Percentiles rank a stretch among this genome's conserved stretches.
These are phyloP conservation scores for Apiospora arundinis DNA, from an alignment of 2,329 filamentous ascomycete genomes.

Conservation along the genomic window DNA sequence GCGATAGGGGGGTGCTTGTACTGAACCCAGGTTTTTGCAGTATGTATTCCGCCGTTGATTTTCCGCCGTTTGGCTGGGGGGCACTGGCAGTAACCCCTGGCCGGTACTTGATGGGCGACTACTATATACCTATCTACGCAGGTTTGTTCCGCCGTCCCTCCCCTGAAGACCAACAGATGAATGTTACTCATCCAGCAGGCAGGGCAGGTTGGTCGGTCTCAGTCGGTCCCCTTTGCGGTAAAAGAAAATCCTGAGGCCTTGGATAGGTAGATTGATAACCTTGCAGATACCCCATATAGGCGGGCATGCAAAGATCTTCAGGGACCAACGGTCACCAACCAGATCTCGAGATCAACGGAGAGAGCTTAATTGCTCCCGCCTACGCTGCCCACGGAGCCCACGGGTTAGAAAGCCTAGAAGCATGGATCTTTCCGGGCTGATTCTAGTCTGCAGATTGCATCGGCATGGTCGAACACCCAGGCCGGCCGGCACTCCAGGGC, in stretches of 20 bases:
- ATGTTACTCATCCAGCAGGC: no score
- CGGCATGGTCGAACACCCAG: not conserved
- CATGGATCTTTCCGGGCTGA: not conserved
- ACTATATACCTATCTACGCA: not conserved
- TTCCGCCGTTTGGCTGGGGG: no score
- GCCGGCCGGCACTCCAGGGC: not conserved
- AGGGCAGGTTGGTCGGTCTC: not conserved
- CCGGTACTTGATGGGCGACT: not conserved
- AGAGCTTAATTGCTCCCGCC: slow-evolving; percentile 14
- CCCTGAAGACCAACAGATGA: not conserved
- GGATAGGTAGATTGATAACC: not conserved
- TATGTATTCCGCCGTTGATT: no score
- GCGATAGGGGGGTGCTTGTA: no score
- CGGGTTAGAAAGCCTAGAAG: not conserved
- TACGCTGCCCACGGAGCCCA: not conserved
- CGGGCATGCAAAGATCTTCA: slow-evolving; percentile 16
- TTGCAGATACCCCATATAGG: slow-evolving; percentile 15
- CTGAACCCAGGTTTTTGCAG: no score
- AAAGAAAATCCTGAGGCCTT: not conserved
- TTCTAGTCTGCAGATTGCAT: not conserved
- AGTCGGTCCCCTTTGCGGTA: not conserved
- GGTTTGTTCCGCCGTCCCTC: not conserved
- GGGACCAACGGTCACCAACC: slow-evolving; percentile 19
- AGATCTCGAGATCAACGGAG: slow-evolving; percentile 12
- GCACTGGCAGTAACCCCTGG: not conserved